Base-by-base conservation (phyloP, 78 protist genomes). In the Planoprotostelium fungivorum region DNA sequence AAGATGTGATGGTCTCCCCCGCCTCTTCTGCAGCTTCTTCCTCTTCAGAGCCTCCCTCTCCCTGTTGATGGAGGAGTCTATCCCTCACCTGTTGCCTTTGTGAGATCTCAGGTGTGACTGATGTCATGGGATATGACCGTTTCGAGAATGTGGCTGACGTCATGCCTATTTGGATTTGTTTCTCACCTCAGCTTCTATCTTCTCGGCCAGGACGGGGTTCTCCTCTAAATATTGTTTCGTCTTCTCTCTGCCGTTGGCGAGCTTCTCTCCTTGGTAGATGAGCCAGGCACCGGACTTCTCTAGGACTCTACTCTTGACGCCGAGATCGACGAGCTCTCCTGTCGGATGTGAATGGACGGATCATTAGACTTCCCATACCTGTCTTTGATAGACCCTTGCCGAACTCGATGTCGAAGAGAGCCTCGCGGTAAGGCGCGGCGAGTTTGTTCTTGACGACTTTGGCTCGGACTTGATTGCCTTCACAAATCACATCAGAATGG, bases 361-460 rank as follows among this genome's bases (percentile, higher is more conserved):
- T 25, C 5, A 51, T 51, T 51, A 5, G 31, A 51, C 5, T 51
- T 51, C 16, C 73, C 73, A 16, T 16, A 51, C 73, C 73, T 39
- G 90, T 90, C 36, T 92, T 87, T 83, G 85, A 84, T 31, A 94
- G 89, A 34, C 96, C 96, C 28, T 85, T 37, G 28, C 51, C 84
- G 73, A 94, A 94, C 86, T 92, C 96, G 63, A 94, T 91, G 63
- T 94, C 96, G 34, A 94, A 94, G 10, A 86, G 38, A 16, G 96
- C 96, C 90, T 88, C 93, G 83, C 90, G 35, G 88, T 89, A 94
- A 36, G 96, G 96, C 51, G 96, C 93, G 29, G 95, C 96, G 36
- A 92, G 38, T 88, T 94, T 94, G 63, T 94, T 94, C 89, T 94
- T 94, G 1, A 87, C 94, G 31, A 94, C 93, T 37, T 92, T 93